These are phyloP conservation scores for Notholithocarpus densiflorus DNA, from an alignment of 306 rosid genomes.

Conservation along the genomic window DNA sequence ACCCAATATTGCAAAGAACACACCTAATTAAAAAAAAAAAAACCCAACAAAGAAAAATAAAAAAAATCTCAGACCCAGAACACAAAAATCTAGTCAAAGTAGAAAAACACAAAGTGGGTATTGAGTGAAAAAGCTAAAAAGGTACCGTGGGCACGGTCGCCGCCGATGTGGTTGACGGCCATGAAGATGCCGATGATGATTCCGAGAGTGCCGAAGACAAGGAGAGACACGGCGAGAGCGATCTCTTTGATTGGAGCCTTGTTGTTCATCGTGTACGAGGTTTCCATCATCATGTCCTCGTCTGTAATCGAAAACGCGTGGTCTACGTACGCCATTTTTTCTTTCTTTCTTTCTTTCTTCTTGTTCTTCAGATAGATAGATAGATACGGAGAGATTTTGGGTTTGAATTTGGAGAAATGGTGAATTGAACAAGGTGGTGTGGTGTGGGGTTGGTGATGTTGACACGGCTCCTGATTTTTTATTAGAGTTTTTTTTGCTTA, in stretches of 20 bases:
- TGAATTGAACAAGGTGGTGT: no score
- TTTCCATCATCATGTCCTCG: constrained; percentile 88
- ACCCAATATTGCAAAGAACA: constrained; percentile 89
- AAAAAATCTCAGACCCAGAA: background rate
- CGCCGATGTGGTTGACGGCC: constrained; percentile 86
- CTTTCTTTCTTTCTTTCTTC: background rate
- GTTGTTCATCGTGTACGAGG: constrained; percentile 74
- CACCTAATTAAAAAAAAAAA: constrained; percentile 44
- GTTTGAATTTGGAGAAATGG: no score
- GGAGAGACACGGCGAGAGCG: constrained; percentile 87
- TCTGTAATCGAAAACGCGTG: constrained; percentile 94
- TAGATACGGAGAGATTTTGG: no score
- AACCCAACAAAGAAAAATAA: constrained; percentile 8
- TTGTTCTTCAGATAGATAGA: background rate
- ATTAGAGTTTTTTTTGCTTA: no score
- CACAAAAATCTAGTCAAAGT: background rate
- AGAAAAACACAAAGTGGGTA: background rate
- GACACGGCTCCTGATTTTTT: no score
- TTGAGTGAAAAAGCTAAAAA: background rate
- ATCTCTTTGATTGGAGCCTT: constrained; percentile 89
- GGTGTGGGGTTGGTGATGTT: no score
- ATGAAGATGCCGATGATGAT: constrained; percentile 73
- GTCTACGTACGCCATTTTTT: constrained; percentile 86
- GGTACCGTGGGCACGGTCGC: constrained; percentile 94
- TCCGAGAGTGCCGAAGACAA: constrained; percentile 73